phyloP scores from a whole-genome alignment of 108 stramenopile genomes.

The Skeletonema costatum region DNA sequence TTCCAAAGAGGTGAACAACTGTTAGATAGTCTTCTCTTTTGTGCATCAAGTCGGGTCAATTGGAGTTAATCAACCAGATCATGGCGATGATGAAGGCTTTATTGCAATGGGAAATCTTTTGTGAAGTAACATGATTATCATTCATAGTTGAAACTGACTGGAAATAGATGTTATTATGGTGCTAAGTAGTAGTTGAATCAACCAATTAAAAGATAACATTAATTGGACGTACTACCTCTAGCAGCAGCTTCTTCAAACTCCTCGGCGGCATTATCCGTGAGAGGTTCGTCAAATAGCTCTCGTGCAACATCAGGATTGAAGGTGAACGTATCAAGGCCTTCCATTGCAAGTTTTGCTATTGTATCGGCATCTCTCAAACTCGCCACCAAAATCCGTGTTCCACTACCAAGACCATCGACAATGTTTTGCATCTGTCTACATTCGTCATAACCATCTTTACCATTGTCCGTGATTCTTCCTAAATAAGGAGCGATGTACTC shows the following conservation, averaged over 20 bases:
- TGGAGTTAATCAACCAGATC: no score
- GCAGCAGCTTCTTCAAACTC: constrained; percentile 66
- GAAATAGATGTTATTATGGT: no score
- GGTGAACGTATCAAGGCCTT: constrained; percentile 69
- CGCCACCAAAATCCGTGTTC: constrained; percentile 69
- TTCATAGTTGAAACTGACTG: no score
- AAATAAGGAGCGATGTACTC: constrained; percentile 60
- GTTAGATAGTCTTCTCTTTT: no score
- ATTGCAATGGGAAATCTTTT: no score
- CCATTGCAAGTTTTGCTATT: constrained; percentile 47
- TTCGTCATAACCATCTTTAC: constrained; percentile 66
- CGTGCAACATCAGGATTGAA: constrained; percentile 63
- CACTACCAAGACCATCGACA: constrained; percentile 58
- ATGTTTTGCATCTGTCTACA: constrained; percentile 60
- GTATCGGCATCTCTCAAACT: constrained; percentile 59
- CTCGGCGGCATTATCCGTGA: constrained; percentile 59
- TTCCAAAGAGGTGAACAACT: no score
- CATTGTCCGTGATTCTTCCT: constrained; percentile 65
- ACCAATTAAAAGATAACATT: no score
- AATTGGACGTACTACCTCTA: constrained; percentile 7
- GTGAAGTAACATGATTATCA: no score
- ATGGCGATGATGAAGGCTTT: no score
- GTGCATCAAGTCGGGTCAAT: no score
- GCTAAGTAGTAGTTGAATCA: no score
- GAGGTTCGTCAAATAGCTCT: constrained; percentile 53